These are phyloP conservation scores for Tetrahymena borealis DNA, from an alignment of 73 alveolate species.

Conservation along the genomic window DNA sequence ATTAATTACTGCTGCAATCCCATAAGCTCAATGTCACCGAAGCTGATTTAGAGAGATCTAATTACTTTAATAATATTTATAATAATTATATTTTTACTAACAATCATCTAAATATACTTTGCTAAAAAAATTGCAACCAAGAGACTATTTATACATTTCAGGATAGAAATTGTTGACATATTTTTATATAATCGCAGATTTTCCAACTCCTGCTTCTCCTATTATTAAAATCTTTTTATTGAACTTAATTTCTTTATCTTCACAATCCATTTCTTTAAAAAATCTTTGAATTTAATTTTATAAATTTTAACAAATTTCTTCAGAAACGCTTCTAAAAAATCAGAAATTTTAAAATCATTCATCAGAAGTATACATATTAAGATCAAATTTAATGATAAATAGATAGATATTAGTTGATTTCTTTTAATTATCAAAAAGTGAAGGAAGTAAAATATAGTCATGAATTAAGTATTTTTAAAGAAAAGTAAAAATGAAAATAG, in stretches of 20 bases:
- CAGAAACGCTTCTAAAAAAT: too few relatives aligned
- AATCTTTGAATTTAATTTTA: background rate
- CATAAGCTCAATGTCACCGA: background rate
- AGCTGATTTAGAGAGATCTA: background rate
- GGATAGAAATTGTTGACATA: background rate
- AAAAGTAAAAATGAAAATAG: too few relatives aligned
- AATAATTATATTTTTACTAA: background rate
- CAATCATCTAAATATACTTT: background rate
- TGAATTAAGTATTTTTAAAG: too few relatives aligned
- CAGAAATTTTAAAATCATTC: too few relatives aligned
- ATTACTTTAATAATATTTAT: background rate
- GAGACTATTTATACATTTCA: background rate
- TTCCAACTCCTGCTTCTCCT: background rate
- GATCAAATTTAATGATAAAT: too few relatives aligned
- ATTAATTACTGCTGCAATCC: conserved; percentile 1
- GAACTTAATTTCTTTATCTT: background rate
- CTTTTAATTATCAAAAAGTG: too few relatives aligned
- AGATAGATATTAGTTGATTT: too few relatives aligned
- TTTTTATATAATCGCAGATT: background rate
- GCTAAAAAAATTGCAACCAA: background rate
- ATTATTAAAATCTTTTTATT: background rate
- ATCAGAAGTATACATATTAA: too few relatives aligned
- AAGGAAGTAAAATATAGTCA: too few relatives aligned
- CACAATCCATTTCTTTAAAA: background rate
- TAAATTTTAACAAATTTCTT: background rate